These are phyloP conservation scores for Allantophomopsis lycopodina DNA, from an alignment of 2,329 filamentous ascomycete genomes.

Conservation along the genomic window DNA sequence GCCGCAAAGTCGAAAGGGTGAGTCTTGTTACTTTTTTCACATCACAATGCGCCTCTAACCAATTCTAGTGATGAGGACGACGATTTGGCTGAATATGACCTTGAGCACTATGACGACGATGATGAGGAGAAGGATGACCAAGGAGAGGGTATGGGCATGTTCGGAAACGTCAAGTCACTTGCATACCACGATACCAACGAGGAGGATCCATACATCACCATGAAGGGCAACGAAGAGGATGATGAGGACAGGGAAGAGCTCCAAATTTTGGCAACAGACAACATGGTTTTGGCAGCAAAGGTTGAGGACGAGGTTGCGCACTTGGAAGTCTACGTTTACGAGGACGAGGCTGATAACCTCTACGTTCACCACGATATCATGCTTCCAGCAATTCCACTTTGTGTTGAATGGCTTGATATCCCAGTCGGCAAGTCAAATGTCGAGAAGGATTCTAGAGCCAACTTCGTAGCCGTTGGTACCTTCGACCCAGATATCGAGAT, in stretches of 20 bases:
- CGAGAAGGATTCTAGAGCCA: constrained; percentile 56
- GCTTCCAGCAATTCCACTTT: constrained; percentile 91
- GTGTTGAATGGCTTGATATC: constrained; percentile 89
- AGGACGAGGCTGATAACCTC: constrained; percentile 87
- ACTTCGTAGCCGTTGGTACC: constrained; percentile 89
- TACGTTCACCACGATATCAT: constrained; percentile 99
- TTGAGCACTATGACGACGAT: constrained; percentile 91
- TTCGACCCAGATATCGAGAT: constrained; percentile 98
- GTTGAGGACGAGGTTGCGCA: constrained; percentile 96
- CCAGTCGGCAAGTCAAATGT: constrained; percentile 61
- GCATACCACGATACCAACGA: constrained; percentile 91
- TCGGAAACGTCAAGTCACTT: constrained; percentile 86
- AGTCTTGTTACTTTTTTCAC: constrained; percentile 10
- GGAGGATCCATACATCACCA: constrained; percentile 91
- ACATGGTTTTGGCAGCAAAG: constrained; percentile 81
- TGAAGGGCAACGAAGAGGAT: constrained; percentile 49
- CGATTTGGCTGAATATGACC: constrained; percentile 88
- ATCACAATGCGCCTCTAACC: neutral
- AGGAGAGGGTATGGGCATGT: constrained; percentile 73
- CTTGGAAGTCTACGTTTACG: constrained; percentile 94
- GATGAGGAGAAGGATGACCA: constrained; percentile 45
- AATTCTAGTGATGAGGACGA: constrained; percentile 49
- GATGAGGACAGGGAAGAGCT: constrained; percentile 87
- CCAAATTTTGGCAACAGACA: constrained; percentile 85
- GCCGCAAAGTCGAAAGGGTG: constrained; percentile 24